Evolutionary conservation across 1,284 basidiomycete genomes (phyloP).

Genomic region (Cryptococcus neoformans): DNA sequence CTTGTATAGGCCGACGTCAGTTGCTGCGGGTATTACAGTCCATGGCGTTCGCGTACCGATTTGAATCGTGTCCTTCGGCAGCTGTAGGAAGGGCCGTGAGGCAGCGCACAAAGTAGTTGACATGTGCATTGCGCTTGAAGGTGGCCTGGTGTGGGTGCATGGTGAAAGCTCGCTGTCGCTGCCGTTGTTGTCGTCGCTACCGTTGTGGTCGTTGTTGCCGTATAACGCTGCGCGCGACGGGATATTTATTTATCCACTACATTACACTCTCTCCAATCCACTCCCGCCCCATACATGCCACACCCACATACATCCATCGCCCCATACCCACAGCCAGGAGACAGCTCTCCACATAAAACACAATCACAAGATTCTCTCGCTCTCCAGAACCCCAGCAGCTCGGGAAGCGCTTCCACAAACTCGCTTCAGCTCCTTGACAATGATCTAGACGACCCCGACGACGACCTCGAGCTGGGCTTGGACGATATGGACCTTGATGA

Average conservation of each 20-base stretch:
- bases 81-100: slow-evolving; percentile 39
- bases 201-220: background rate
- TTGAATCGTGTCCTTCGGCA: slow-evolving; percentile 43
- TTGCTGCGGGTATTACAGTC: background rate
- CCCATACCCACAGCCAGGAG: background rate
- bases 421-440: slow-evolving; percentile 23
- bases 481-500: slow-evolving; percentile 22
- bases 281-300: background rate
- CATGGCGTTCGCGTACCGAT: slow-evolving; percentile 29
- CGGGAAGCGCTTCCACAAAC: no score
- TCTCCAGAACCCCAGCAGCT: background rate
- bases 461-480: slow-evolving; percentile 7
- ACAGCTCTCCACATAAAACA: background rate
- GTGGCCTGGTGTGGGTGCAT: slow-evolving; percentile 25
- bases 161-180: background rate
- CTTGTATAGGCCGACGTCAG: slow-evolving; percentile 47
- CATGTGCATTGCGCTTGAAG: slow-evolving; percentile 48
- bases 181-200: background rate
- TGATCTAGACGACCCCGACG: slow-evolving; percentile 14
- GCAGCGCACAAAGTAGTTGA: slow-evolving; percentile 44
- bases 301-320: background rate
- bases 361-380: background rate
- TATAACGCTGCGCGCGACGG: background rate
- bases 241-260: background rate
- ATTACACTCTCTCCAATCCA: no score